phyloP scores from a whole-genome alignment of 2,329 filamentous ascomycete genomes.

The Zymoseptoria pseudotritici region DNA sequence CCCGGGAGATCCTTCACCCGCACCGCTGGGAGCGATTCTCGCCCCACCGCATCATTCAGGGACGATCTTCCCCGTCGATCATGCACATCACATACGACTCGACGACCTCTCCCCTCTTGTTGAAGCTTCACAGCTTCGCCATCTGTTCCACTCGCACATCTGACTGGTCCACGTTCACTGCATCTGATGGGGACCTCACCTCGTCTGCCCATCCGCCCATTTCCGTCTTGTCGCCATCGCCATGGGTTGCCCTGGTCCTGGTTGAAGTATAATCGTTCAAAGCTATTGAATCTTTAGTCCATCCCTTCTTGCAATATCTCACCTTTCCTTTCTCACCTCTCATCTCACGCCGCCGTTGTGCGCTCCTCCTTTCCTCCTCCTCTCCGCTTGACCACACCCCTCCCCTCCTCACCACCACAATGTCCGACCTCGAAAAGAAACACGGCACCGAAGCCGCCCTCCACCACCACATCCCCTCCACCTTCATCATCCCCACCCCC shows the following conservation, averaged over 20 bases:
- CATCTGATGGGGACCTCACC: background rate
- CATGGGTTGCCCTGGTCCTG: background rate
- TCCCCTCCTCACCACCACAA: background rate
- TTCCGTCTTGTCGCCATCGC: background rate
- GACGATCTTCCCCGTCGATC: background rate
- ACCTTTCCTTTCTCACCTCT: background rate
- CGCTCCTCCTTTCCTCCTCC: too few species aligned
- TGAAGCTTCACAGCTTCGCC: background rate
- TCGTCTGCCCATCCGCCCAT: background rate
- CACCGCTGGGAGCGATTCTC: too few species aligned
- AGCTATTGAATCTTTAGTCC: background rate
- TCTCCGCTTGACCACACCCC: background rate
- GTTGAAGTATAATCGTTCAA: background rate
- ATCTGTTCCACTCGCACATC: background rate
- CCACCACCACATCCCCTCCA: background rate
- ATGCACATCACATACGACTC: background rate
- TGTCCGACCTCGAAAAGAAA: slow-evolving; percentile 7
- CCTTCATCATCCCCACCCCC: slow-evolving; percentile 17
- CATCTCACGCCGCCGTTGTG: too few species aligned
- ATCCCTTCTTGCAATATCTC: background rate
- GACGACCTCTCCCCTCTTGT: too few species aligned
- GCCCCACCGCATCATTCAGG: too few species aligned
- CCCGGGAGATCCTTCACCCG: too few species aligned
- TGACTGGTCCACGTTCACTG: background rate
- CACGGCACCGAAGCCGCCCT: slow-evolving; percentile 5